phyloP scores from a whole-genome alignment of 305 asterid genomes.

The Fraxinus velutina region DNA sequence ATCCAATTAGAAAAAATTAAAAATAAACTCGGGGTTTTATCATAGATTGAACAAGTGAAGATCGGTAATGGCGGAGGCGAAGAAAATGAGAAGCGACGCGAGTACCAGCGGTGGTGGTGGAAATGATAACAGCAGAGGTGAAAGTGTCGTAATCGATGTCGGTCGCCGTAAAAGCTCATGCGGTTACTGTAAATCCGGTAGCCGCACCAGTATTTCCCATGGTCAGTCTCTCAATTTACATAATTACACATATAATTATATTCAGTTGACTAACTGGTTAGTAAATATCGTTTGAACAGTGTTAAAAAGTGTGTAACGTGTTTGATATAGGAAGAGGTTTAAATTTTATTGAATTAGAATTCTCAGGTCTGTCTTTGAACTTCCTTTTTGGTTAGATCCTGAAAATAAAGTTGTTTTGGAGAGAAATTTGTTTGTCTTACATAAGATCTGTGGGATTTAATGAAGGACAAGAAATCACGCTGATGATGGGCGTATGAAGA shows the following conservation, averaged over 20 bases:
- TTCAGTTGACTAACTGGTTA: neutral
- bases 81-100: constrained; percentile 73
- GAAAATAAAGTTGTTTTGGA: neutral
- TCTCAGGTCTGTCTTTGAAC: neutral
- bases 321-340: constrained; percentile 1
- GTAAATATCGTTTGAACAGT: neutral
- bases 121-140: constrained; percentile 37
- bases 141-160: constrained; percentile 63
- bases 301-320: neutral
- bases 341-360: constrained; percentile 12
- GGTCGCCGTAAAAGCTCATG: constrained; percentile 78
- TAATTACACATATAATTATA: neutral
- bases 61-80: constrained; percentile 64
- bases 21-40: neutral
- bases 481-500: neutral
- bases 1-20: neutral
- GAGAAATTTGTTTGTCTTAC: neutral
- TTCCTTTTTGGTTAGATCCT: neutral
- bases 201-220: constrained; percentile 59
- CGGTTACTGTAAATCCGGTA: constrained; percentile 85
- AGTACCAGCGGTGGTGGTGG: constrained; percentile 65
- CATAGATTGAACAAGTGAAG: neutral
- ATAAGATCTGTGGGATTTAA: neutral
- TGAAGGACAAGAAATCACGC: neutral
- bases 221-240: constrained; percentile 45